phyloP scores from a whole-genome alignment of 164 flowering plant genomes.

The Protea cynaroides region DNA sequence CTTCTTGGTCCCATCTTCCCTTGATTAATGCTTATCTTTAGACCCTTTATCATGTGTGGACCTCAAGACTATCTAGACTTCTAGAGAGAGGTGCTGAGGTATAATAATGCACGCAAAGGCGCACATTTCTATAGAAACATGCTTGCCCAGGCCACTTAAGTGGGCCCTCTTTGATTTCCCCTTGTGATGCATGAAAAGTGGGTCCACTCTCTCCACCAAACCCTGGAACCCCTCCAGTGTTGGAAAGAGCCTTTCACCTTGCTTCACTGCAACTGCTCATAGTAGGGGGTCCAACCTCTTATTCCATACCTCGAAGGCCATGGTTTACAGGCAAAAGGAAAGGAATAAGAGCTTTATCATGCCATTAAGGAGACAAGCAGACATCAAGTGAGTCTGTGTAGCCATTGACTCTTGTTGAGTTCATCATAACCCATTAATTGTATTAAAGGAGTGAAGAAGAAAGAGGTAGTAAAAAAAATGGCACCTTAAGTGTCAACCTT shows the following conservation, averaged over 20 bases:
- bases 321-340: neutral
- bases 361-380: conserved; percentile 34
- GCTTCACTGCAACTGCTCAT: conserved; percentile 15
- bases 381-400: conserved; percentile 41
- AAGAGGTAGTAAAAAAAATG: too few relatives aligned
- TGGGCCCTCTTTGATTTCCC: neutral
- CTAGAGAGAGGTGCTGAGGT: conserved; percentile 2
- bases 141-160: neutral
- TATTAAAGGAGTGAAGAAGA: conserved; percentile 7
- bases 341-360: conserved; percentile 12
- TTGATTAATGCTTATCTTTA: conserved; percentile 8
- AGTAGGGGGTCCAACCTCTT: too few relatives aligned
- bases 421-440: conserved; percentile 37
- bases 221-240: conserved; percentile 14
- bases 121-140: neutral
- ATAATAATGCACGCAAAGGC: conserved; percentile 16
- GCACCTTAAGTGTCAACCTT: conserved; percentile 45
- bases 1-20: neutral
- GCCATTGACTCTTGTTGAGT: conserved; percentile 29
- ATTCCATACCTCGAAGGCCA: too few relatives aligned
- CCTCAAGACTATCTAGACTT: too few relatives aligned
- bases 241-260: conserved; percentile 35
- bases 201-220: conserved; percentile 22
- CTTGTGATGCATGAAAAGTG: conserved; percentile 27
- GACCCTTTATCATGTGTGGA: conserved; percentile 18